These are phyloP conservation scores for Zygoascus meyerae DNA, from an alignment of 1,139 yeast species.

Conservation along the genomic window DNA sequence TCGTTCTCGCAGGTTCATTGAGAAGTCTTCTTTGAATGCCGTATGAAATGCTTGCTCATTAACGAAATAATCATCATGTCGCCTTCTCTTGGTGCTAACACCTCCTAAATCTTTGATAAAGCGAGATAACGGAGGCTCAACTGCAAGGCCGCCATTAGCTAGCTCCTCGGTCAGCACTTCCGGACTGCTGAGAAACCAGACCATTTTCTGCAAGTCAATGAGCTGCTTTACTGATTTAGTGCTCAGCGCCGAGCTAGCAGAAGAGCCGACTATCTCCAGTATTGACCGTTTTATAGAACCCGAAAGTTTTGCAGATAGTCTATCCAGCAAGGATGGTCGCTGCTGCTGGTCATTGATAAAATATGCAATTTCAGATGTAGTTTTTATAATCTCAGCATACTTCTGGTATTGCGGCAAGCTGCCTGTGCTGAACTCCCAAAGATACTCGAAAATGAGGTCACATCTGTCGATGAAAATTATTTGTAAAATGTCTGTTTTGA, in stretches of 20 bases:
- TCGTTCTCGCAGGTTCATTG: not conserved
- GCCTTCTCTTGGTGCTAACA: no score
- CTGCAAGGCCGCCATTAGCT: no score
- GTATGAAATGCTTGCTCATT: not conserved
- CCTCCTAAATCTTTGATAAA: no score
- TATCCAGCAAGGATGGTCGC: no score
- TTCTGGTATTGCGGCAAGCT: not conserved
- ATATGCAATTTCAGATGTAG: not conserved
- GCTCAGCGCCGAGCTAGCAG: no score
- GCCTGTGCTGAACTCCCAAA: not conserved
- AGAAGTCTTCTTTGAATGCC: not conserved
- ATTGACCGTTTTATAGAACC: no score
- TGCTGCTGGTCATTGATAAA: not conserved
- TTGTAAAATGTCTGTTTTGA: no score
- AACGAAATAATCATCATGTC: no score
- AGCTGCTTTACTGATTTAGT: not conserved
- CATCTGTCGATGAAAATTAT: constrained; percentile 3
- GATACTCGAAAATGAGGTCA: not conserved
- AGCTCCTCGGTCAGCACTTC: no score
- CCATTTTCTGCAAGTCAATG: not conserved
- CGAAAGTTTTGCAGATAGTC: no score
- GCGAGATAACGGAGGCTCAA: no score
- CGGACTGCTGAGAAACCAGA: not conserved
- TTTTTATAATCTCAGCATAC: not conserved
- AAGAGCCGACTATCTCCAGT: no score